A percentile compares a stretch with the other conserved stretches of the same genome.
These are phyloP conservation scores for Pythium myriotylum DNA, from an alignment of 352 stramenopile species.

Conservation along the genomic window DNA sequence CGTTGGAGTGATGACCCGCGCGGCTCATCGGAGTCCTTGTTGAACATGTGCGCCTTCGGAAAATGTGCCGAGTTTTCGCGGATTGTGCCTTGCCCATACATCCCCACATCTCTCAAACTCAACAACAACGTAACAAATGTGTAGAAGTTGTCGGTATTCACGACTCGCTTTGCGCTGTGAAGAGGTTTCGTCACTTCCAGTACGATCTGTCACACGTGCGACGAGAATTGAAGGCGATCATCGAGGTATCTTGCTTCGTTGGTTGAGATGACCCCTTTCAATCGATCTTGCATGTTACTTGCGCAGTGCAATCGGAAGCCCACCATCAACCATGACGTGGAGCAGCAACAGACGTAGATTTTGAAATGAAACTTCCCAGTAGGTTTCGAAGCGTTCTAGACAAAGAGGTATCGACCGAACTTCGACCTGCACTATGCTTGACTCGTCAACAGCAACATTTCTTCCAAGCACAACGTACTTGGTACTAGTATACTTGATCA, in stretches of 20 bases:
- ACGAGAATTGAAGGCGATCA: slow-evolving; percentile 12
- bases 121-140: slow-evolving; percentile 24
- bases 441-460: slow-evolving; percentile 36
- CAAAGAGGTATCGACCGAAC: slow-evolving; percentile 28
- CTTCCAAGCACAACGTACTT: slow-evolving; percentile 34
- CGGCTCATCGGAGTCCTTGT: slow-evolving; percentile 9
- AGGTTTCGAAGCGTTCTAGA: slow-evolving; percentile 38
- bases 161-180: slow-evolving; percentile 22
- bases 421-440: slow-evolving; percentile 35
- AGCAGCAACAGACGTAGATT: slow-evolving; percentile 37
- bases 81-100: slow-evolving; percentile 36
- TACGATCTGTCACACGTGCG: slow-evolving; percentile 23
- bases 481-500: slow-evolving; percentile 28
- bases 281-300: slow-evolving; percentile 26
- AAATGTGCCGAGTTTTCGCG: slow-evolving; percentile 26
- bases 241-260: background rate
- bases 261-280: slow-evolving; percentile 8
- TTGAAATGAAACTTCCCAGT: slow-evolving; percentile 41
- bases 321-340: slow-evolving; percentile 32
- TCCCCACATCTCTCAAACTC: slow-evolving; percentile 21
- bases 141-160: slow-evolving; percentile 46
- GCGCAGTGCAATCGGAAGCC: slow-evolving; percentile 33
- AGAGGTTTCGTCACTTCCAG: slow-evolving; percentile 34
- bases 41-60: slow-evolving; percentile 21
- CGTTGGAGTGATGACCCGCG: slow-evolving; percentile 19